These are phyloP conservation scores for Brassica incana DNA, from an alignment of 345 rosid genomes.

Conservation along the genomic window DNA sequence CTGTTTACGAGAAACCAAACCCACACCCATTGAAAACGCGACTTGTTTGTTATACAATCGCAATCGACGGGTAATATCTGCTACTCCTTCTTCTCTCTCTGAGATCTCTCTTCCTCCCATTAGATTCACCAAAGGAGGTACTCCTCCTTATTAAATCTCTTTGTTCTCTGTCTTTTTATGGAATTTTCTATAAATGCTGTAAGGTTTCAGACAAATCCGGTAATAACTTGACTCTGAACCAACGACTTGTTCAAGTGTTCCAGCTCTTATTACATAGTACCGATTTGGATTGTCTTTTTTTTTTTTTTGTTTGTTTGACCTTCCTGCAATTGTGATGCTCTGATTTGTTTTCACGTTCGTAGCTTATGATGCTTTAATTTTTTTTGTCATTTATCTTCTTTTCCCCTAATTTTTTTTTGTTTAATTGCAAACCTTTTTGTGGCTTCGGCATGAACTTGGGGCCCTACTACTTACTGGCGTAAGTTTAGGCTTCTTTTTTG, in stretches of 20 bases:
- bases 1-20: constrained; percentile 34
- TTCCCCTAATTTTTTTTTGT: constrained; percentile 20
- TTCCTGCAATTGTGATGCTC: constrained; percentile 5
- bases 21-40: constrained; percentile 25
- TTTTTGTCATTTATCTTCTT: background rate
- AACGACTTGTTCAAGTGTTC: background rate
- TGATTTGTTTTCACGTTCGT: constrained; percentile 6
- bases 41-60: constrained; percentile 20
- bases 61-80: background rate
- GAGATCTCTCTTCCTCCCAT: constrained; percentile 31
- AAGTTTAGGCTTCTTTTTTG: constrained; percentile 29
- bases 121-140: constrained; percentile 42
- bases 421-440: constrained; percentile 11
- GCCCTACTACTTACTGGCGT: constrained; percentile 26
- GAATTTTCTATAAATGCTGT: constrained; percentile 26
- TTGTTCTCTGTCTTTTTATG: background rate
- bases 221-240: constrained; percentile 4
- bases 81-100: constrained; percentile 11
- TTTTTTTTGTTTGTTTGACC: background rate
- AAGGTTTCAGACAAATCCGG: constrained; percentile 26
- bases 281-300: constrained; percentile 5
- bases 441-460: constrained; percentile 31
- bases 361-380: background rate
- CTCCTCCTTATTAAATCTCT: background rate
- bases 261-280: constrained; percentile 9